These are phyloP conservation scores for Dorcoceras hygrometricum DNA, from an alignment of 257 asterid species.

Conservation along the genomic window DNA sequence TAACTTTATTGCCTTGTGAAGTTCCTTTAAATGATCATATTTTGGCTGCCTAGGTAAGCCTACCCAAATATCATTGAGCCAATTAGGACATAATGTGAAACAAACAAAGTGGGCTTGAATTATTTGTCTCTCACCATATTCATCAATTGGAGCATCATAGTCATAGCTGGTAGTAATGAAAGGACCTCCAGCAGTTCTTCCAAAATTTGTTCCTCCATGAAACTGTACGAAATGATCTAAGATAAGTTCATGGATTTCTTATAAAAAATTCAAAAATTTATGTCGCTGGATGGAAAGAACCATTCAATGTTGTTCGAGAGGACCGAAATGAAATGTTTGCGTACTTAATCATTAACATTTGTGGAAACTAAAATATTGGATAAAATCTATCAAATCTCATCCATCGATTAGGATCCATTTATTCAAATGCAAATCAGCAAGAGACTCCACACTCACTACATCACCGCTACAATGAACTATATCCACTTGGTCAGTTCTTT, in stretches of 20 bases:
- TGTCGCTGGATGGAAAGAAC: background rate
- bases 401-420: background rate
- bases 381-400: background rate
- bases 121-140: slow-evolving; percentile 56
- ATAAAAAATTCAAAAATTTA: background rate
- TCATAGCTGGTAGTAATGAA: slow-evolving; percentile 93
- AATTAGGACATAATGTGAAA: background rate
- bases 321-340: background rate
- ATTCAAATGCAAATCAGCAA: background rate
- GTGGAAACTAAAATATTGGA: background rate
- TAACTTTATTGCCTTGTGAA: slow-evolving; percentile 72
- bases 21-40: slow-evolving; percentile 79
- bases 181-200: slow-evolving; percentile 98
- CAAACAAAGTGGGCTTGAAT: background rate
- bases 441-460: background rate
- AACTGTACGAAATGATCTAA: slow-evolving; percentile 38
- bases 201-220: slow-evolving; percentile 97
- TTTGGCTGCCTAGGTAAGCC: slow-evolving; percentile 90
- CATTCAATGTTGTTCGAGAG: background rate
- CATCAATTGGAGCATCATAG: slow-evolving; percentile 98
- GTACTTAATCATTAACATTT: background rate
- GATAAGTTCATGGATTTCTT: background rate
- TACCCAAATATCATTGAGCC: slow-evolving; percentile 25
- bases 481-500: background rate
- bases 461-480: background rate